Base-by-base conservation (phyloP, 768 basidiomycete genomes). In the Agaricus subrufescens region DNA sequence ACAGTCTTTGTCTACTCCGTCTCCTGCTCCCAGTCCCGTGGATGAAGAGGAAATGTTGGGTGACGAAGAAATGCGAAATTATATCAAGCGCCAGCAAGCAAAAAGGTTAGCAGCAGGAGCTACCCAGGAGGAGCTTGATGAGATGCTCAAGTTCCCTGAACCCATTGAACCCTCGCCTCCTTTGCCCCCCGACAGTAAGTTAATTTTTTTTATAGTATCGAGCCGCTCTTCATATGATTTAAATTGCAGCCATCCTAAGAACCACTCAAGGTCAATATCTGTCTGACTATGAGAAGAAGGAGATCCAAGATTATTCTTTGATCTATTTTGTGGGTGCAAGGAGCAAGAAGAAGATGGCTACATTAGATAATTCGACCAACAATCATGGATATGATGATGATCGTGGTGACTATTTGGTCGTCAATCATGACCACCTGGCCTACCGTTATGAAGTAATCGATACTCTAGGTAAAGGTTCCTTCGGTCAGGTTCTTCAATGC, bases 371-470 rank as follows among this genome's bases (percentile, higher is more conserved):
- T 60, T 69, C 87, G 5, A 79, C 82, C 19, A 94, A 94, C 69
- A 99, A 99, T 69, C 84, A 89, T 65, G 91, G 97, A 29, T 99
- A 95, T 63, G 97, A 99, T 67, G 97, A 99, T 67, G 97, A 99
- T 29, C 87, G 97, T 31, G 97, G 97, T 34, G 97, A 99, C 72
- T 99, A 99, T 64, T 84, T 88, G 14, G 85, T 98, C 54, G 84
- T 98, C 58, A 79, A 84, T 56, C 85, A 85, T 54, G 97, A 99
- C 68, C 97, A 99, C 71, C 82, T 99, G 50, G 90, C 91, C 38
- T 99, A 91, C 68, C 91, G 97, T n/a, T 99, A 98, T 69, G 95
- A 98, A 70, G 75, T 98, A 55, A 79, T 93, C 52, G 92, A 89
- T 62, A 89, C 91, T 3, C 84, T 98, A 40, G 97, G 97, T 46